Evolutionary conservation across 179 eudicot species (phyloP).

Genomic region (Corrigiola litoralis): DNA sequence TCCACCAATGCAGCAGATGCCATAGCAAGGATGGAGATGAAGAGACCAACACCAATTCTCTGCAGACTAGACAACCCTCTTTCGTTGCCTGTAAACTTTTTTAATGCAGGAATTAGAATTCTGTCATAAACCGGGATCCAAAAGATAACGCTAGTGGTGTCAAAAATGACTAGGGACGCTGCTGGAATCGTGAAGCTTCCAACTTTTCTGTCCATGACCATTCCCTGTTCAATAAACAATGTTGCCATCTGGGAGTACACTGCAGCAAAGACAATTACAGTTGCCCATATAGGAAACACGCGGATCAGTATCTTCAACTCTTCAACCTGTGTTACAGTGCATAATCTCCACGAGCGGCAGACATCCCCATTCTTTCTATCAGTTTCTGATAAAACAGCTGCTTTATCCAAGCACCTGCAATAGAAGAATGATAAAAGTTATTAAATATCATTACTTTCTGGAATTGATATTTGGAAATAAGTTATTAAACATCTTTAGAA

Average conservation of each 20-base stretch:
- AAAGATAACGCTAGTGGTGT: constrained; percentile 26
- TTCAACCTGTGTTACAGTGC: constrained; percentile 46
- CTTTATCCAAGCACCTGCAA: constrained; percentile 45
- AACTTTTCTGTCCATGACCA: constrained; percentile 36
- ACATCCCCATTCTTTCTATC: constrained; percentile 12
- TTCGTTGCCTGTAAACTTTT: constrained; percentile 27
- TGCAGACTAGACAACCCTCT: constrained; percentile 30
- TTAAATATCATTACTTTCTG: not conserved
- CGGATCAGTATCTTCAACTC: constrained; percentile 42
- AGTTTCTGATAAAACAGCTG: constrained; percentile 31
- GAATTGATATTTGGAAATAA: not conserved
- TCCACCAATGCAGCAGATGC: constrained; percentile 25
- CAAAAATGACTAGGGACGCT: constrained; percentile 28
- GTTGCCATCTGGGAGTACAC: constrained; percentile 44
- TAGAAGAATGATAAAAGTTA: not conserved
- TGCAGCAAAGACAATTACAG: constrained; percentile 38
- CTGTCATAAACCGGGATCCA: constrained; percentile 31
- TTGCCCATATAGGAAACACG: constrained; percentile 41
- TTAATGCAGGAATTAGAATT: constrained; percentile 23
- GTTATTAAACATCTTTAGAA: too few relatives aligned
- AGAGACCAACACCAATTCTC: constrained; percentile 31
- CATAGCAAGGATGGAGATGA: constrained; percentile 33
- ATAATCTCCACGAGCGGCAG: constrained; percentile 34
- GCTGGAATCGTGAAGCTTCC: constrained; percentile 35
- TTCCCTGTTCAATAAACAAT: constrained; percentile 42